Evolutionary conservation across 768 basidiomycete species (phyloP), one percentile per base, ranked within the genome.

Genomic region (Russula emetica): DNA sequence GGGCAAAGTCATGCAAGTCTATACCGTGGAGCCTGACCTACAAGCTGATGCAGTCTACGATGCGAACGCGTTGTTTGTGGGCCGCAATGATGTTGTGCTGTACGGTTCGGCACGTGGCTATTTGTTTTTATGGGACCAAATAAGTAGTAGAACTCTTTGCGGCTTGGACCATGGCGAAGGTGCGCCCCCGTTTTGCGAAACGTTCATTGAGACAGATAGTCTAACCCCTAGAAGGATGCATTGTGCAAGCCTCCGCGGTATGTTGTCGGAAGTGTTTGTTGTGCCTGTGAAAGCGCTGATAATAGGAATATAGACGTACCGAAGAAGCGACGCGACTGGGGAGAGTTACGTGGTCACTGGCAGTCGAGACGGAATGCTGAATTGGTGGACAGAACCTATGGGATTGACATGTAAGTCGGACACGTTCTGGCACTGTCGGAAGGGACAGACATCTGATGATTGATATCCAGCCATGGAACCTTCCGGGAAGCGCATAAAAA

Each of bases 131-230:
- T 88, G 87, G 86, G 84, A 88, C 69, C 79, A 76, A 70, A 76
- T 76, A 70, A 82, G 78, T 60, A 82, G 78, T 13, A 74, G 74
- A 2, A 72, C 86, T 28, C 77, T 85, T 16, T 84, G 83, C 72
- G 86, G 82, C 34, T 70, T 88, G 67, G 82, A 85, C 66, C 84
- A 87, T 67, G 78, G 79, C 16, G 81, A 85, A 67, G 80, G 85
- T 86, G 70, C 68, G 79, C 69, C 49, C 24, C 18, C 24, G 11
- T 20, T 34, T 36, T 38, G n/a, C 22, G 11, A 28, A 53, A 36
- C 49, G 40, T 44, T 18, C 49, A 32, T 44, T 18, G 18, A 28
- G 36, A 42, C 30, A 9, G 7, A 20, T 16, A 28, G 30, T 40
- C 66, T 66, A 22, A 57, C 55, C 14, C 44, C 13, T 30, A 53